A percentile compares a stretch with the other conserved stretches of the same genome.
phyloP scores from a whole-genome alignment of 345 rosid species.

The Acer saccharum region DNA sequence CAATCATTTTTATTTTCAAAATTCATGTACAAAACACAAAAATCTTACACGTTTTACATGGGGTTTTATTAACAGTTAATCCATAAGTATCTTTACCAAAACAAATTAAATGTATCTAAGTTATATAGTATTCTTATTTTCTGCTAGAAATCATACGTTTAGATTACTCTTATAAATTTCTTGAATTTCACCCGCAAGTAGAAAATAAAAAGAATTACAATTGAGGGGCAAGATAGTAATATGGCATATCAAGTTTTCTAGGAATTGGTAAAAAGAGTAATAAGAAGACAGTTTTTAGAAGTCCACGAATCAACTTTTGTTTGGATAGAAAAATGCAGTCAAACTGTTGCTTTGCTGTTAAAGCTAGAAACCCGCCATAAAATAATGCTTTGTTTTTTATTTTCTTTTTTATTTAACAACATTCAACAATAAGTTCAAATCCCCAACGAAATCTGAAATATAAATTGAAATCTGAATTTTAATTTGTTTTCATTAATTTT shows the following conservation, averaged over 20 bases:
- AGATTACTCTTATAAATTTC: background rate
- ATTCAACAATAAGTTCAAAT: constrained; percentile 22
- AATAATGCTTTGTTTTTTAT: constrained; percentile 17
- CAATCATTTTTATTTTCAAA: background rate
- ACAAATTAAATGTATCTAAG: background rate
- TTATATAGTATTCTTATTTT: too few species aligned
- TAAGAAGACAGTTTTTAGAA: background rate
- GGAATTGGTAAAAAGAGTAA: background rate
- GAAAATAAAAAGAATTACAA: too few species aligned
- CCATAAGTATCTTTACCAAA: background rate
- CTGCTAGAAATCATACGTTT: background rate
- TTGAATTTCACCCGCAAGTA: too few species aligned
- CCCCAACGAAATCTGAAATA: constrained; percentile 20
- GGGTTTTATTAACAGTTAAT: background rate
- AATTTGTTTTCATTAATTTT: constrained; percentile 3
- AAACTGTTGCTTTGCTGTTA: constrained; percentile 34
- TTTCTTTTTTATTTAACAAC: constrained; percentile 5
- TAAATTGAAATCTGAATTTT: constrained; percentile 18
- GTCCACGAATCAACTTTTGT: constrained; percentile 10
- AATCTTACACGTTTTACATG: background rate
- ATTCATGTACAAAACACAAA: background rate
- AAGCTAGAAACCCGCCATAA: constrained; percentile 27
- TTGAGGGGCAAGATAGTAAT: constrained; percentile 15
- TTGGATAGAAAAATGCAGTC: constrained; percentile 21
- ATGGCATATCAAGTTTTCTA: background rate